Conservation (phyloP, 2,329 filamentous ascomycete genomes). For the Gnomoniopsis sp. region DNA sequence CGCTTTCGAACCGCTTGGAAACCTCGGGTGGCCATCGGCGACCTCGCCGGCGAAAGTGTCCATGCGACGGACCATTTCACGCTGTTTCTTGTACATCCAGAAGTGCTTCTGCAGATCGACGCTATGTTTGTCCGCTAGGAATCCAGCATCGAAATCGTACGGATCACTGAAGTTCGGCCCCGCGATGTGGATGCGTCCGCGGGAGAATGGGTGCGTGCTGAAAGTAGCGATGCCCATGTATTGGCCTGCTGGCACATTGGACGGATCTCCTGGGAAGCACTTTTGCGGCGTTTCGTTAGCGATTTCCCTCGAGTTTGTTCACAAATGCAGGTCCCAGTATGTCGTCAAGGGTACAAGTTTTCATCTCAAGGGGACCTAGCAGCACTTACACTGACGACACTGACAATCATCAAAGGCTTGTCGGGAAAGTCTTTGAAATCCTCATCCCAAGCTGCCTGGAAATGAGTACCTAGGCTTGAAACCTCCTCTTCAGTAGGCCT, state of each 20-base stretch:
- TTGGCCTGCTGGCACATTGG: conserved; percentile 35
- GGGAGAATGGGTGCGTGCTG: conserved; percentile 58
- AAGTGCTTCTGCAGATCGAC: conserved; percentile 57
- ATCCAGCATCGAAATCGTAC: conserved; percentile 56
- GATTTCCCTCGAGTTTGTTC: no score
- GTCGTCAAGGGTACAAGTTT: no score
- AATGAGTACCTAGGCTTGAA: conserved; percentile 21
- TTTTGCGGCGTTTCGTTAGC: no score
- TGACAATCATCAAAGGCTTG: conserved; percentile 46
- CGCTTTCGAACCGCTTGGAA: conserved; percentile 27
- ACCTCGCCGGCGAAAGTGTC: conserved; percentile 47
- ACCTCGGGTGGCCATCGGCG: conserved; percentile 39
- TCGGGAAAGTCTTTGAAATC: conserved; percentile 21
- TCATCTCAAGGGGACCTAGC: no score
- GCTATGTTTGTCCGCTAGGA: conserved; percentile 46
- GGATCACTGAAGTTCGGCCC: conserved; percentile 37
- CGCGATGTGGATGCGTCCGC: conserved; percentile 59
- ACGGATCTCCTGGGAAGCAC: conserved; percentile 41
- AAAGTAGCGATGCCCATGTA: conserved; percentile 53
- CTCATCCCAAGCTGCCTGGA: conserved; percentile 21
- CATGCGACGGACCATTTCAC: conserved; percentile 57
- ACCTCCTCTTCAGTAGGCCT: conserved; percentile 20
- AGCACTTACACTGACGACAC: conserved; percentile 32
- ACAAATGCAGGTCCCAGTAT: no score
- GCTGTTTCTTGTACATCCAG: conserved; percentile 64